These are phyloP conservation scores for Amanita brunnescens DNA, from an alignment of 768 basidiomycete species.

Conservation along the genomic window DNA sequence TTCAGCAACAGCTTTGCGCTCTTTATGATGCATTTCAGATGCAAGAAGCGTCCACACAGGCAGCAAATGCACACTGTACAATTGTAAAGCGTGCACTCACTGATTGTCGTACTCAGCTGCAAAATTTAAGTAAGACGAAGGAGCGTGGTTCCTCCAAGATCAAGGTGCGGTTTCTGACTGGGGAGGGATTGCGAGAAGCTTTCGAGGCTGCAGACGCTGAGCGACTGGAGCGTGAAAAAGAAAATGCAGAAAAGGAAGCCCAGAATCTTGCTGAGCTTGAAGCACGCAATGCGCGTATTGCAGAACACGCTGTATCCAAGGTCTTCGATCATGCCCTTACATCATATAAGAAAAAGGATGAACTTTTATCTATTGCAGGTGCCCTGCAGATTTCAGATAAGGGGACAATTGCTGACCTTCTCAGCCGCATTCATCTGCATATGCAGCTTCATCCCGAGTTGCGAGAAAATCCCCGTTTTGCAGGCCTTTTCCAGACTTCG, in stretches of 20 bases:
- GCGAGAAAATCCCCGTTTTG: not conserved
- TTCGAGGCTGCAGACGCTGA: slow-evolving; percentile 6
- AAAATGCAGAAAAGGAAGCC: slow-evolving; percentile 8
- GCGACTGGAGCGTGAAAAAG: not conserved
- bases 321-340: not conserved
- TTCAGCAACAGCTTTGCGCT: not conserved
- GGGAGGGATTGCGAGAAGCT: not conserved
- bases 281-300: slow-evolving; percentile 10
- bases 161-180: slow-evolving; percentile 5
- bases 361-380: not conserved
- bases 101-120: not conserved
- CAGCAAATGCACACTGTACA: not conserved
- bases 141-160: not conserved
- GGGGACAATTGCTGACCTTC: not conserved
- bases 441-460: not conserved
- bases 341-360: slow-evolving; percentile 2
- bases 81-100: not conserved
- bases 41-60: not conserved
- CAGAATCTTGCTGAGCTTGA: slow-evolving; percentile 4
- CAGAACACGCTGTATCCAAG: not conserved
- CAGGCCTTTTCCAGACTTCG: slow-evolving; percentile 2
- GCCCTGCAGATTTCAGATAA: slow-evolving; percentile 3
- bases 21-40: not conserved
- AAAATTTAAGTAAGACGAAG: not conserved
- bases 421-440: not conserved